These are phyloP conservation scores for Backusella psychrophila DNA, from an alignment of 192 early-diverging fungal species.

Conservation along the genomic window DNA sequence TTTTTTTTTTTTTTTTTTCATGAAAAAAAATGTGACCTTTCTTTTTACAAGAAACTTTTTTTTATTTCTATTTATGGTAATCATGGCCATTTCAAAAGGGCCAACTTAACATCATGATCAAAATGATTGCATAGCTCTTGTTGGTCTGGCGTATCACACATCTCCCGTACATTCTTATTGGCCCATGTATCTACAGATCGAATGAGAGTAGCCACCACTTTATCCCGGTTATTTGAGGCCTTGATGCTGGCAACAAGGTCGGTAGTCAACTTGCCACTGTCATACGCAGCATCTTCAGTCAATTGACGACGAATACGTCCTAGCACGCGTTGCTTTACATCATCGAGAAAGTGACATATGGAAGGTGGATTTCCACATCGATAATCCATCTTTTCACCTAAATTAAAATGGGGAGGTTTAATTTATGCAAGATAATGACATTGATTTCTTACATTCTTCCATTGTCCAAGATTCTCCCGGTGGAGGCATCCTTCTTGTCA, in stretches of 20 bases:
- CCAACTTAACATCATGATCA: conserved; percentile 29
- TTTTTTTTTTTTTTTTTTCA: background rate
- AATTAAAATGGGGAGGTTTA: background rate
- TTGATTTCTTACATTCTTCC: conserved; percentile 40
- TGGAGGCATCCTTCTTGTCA: conserved; percentile 44
- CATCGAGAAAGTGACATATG: conserved; percentile 49
- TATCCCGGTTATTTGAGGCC: conserved; percentile 3
- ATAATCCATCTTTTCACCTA: conserved; percentile 50
- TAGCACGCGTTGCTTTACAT: conserved; percentile 29
- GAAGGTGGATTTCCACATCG: conserved; percentile 61
- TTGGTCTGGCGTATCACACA: conserved; percentile 18
- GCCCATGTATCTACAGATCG: conserved; percentile 22
- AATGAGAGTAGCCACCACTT: conserved; percentile 12
- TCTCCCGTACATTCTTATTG: conserved; percentile 11
- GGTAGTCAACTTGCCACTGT: conserved; percentile 18
- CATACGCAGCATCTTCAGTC: conserved; percentile 13
- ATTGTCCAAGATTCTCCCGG: conserved; percentile 45
- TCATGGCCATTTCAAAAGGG: conserved; percentile 35
- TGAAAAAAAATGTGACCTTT: background rate
- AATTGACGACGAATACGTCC: conserved; percentile 22
- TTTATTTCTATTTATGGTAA: background rate
- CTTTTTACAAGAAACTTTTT: background rate
- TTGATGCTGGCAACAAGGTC: conserved; percentile 17
- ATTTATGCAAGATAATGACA: background rate
- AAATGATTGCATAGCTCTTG: conserved; percentile 26